Evolutionary conservation across 2,329 filamentous ascomycete species (phyloP).

Genomic region (Colletotrichum cuscutae): DNA sequence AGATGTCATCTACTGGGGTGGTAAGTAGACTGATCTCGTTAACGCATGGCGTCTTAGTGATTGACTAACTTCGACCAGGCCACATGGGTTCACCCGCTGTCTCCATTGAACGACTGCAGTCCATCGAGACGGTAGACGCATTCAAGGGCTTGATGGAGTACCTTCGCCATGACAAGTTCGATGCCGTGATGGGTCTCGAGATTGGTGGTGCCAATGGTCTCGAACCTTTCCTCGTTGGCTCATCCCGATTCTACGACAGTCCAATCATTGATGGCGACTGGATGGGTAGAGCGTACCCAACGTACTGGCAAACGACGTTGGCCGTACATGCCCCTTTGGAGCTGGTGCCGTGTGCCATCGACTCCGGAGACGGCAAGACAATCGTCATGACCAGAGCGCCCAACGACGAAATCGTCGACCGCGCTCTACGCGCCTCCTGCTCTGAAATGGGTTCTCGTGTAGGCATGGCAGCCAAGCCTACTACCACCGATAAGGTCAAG

Average conservation of each 20-base stretch:
- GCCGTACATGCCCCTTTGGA: conserved; percentile 52
- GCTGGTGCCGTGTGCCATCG: conserved; percentile 55
- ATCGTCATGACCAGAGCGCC: conserved; percentile 55
- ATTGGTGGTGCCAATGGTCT: conserved; percentile 76
- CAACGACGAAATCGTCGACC: conserved; percentile 39
- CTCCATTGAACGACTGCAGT: conserved; percentile 52
- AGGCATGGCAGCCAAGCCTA: conserved; percentile 32
- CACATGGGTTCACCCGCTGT: conserved; percentile 55
- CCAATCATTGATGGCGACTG: conserved; percentile 65
- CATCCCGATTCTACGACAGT: conserved; percentile 60
- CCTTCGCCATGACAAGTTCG: conserved; percentile 42
- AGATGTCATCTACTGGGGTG: conserved; percentile 55
- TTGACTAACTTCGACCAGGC: background rate
- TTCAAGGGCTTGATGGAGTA: conserved; percentile 50
- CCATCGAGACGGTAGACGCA: conserved; percentile 50
- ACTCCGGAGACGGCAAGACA: conserved; percentile 55
- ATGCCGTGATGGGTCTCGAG: conserved; percentile 57
- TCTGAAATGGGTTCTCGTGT: conserved; percentile 47
- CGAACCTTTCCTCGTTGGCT: conserved; percentile 66
- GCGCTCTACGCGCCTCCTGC: conserved; percentile 51
- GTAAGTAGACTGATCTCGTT: conserved; percentile 25
- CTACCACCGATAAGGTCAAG: conserved; percentile 37
- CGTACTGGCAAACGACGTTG: conserved; percentile 64
- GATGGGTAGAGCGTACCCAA: conserved; percentile 67
- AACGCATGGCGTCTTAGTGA: rapidly evolving